Conservation (phyloP, 1,284 basidiomycete genomes). For the Ustilago cynodontis region DNA sequence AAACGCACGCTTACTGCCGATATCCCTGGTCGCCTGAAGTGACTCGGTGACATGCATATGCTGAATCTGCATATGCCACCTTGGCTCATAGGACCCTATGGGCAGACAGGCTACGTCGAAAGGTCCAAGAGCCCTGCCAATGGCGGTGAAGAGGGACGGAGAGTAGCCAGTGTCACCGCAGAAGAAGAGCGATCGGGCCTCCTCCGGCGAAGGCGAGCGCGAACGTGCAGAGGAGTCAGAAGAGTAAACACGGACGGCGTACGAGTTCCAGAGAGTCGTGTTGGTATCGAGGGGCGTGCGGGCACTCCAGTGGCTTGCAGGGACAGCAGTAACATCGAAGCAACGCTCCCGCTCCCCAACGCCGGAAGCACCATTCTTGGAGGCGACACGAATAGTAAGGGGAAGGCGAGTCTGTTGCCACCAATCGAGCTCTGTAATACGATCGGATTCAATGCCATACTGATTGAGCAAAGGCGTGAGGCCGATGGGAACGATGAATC, state of each 20-base stretch:
- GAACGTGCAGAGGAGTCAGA: background rate
- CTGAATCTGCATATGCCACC: conserved; percentile 63
- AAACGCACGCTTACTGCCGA: conserved; percentile 55
- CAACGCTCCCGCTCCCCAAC: conserved; percentile 10
- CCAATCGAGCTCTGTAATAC: conserved; percentile 67
- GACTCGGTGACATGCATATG: conserved; percentile 60
- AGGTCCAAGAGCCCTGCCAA: conserved; percentile 71
- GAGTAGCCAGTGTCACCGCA: conserved; percentile 71
- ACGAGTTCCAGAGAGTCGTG: conserved; percentile 71
- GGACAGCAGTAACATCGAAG: conserved; percentile 52
- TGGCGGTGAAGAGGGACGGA: conserved; percentile 70
- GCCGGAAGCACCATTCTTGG: background rate
- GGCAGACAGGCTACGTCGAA: conserved; percentile 72
- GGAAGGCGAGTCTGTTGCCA: conserved; percentile 56
- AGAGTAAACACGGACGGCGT: conserved; percentile 46
- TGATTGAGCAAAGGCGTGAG: conserved; percentile 53
- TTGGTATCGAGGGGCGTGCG: conserved; percentile 72
- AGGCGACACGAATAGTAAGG: conserved; percentile 28
- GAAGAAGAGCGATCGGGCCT: conserved; percentile 66
- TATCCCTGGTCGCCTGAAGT: conserved; percentile 54
- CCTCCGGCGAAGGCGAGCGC: conserved; percentile 8
- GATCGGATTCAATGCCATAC: conserved; percentile 50
- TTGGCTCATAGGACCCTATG: conserved; percentile 70
- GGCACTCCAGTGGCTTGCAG: conserved; percentile 72
- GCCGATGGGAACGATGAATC: conserved; percentile 66